Evolutionary conservation across 352 stramenopile species (phyloP).

Genomic region (Globisporangium iwayamae): DNA sequence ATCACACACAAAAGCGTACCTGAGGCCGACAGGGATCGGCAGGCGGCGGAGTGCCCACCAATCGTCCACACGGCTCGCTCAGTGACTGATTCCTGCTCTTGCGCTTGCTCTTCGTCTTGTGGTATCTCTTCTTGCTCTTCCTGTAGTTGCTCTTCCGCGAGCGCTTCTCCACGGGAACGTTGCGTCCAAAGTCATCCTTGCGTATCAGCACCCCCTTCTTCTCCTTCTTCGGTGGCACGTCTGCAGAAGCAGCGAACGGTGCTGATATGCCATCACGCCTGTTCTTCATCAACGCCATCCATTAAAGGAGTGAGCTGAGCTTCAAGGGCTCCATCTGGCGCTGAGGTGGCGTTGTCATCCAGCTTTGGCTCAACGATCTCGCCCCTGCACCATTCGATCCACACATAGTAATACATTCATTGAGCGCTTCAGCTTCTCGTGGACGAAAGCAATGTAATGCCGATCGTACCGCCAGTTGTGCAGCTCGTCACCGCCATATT

Average conservation of each 20-base stretch:
- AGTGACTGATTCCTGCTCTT: slow-evolving; percentile 11
- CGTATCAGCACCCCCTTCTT: slow-evolving; percentile 16
- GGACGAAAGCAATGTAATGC: neutral
- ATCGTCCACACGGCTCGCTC: slow-evolving; percentile 13
- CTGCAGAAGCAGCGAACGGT: neutral
- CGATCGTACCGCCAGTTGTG: slow-evolving; percentile 35
- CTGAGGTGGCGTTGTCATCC: neutral
- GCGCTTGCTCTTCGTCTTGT: slow-evolving; percentile 16
- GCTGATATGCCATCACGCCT: neutral
- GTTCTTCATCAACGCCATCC: slow-evolving; percentile 9
- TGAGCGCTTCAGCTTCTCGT: neutral
- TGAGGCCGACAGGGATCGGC: slow-evolving; percentile 60
- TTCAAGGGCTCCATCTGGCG: neutral
- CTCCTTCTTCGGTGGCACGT: slow-evolving; percentile 19
- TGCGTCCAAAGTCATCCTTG: slow-evolving; percentile 84
- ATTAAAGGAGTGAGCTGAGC: too few relatives aligned
- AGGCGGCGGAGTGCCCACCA: slow-evolving; percentile 45
- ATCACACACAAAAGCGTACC: slow-evolving; percentile 16
- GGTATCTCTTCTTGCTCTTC: slow-evolving; percentile 21
- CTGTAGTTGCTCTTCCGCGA: slow-evolving; percentile 18
- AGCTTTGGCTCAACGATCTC: slow-evolving; percentile 27
- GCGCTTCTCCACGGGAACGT: slow-evolving; percentile 28
- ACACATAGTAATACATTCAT: neutral
- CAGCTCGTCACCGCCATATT: slow-evolving; percentile 10
- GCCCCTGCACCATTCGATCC: slow-evolving; percentile 12